Conservation (phyloP, 805 yeast species). For the Wickerhamomyces subpelliculosus region DNA sequence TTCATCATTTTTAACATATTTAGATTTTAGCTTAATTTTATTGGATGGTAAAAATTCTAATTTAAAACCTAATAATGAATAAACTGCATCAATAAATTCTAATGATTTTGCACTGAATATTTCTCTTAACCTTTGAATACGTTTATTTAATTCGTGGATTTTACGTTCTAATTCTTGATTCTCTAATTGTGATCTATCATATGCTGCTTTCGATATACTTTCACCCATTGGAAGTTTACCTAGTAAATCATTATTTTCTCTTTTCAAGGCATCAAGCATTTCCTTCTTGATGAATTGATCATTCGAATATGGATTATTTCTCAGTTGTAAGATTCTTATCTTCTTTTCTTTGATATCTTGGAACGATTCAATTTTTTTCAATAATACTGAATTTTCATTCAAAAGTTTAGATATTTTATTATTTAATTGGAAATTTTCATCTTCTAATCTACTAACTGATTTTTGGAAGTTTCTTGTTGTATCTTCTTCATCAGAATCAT, state of each 20-base stretch:
- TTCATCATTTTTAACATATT: conserved; percentile 31
- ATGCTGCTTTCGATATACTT: conserved; percentile 52
- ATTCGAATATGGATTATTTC: conserved; percentile 55
- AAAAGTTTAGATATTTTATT: conserved; percentile 31
- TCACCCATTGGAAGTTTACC: conserved; percentile 20
- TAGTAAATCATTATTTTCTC: conserved; percentile 54
- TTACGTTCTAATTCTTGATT: conserved; percentile 39
- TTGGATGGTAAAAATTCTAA: conserved; percentile 58
- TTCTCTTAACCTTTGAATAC: conserved; percentile 43
- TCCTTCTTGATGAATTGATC: conserved; percentile 56
- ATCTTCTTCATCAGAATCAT: conserved; percentile 8
- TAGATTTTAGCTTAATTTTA: conserved; percentile 47
- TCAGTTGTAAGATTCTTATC: conserved; percentile 50
- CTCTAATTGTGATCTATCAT: conserved; percentile 56
- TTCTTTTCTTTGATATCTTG: conserved; percentile 30
- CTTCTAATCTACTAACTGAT: conserved; percentile 28
- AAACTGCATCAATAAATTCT: conserved; percentile 63
- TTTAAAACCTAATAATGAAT: conserved; percentile 63
- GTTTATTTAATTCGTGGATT: conserved; percentile 43
- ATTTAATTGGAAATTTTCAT: conserved; percentile 32
- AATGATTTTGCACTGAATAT: conserved; percentile 59
- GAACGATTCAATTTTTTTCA: conserved; percentile 29
- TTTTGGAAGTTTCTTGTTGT: conserved; percentile 18
- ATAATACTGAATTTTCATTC: conserved; percentile 28
- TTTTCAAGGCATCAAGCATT: conserved; percentile 41